Conservation (phyloP, 177 flowering plant species). For the Vitis hybrid region DNA sequence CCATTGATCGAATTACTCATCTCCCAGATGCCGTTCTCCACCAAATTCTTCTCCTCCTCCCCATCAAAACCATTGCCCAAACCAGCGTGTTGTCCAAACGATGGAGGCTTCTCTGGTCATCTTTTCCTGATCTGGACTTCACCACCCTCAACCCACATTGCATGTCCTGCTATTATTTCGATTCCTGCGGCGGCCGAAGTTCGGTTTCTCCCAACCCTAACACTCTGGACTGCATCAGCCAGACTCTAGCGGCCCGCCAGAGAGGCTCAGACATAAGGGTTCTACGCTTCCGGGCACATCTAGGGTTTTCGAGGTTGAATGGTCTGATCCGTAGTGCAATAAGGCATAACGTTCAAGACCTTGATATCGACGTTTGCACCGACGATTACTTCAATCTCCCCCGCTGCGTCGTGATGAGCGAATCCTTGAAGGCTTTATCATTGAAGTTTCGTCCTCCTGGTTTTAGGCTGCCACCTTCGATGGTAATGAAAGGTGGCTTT, state of each 20-base stretch:
- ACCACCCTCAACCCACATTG: conserved; percentile 21
- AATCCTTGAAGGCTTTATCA: conserved; percentile 26
- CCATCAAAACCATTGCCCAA: conserved; percentile 41
- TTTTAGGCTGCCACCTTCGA: conserved; percentile 38
- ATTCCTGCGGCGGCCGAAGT: background rate
- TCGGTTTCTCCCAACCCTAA: background rate
- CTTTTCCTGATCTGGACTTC: conserved; percentile 63
- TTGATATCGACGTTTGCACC: conserved; percentile 49
- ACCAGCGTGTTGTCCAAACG: conserved; percentile 40
- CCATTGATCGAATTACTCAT: conserved; percentile 41
- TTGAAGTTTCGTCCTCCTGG: conserved; percentile 44
- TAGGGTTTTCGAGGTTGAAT: conserved; percentile 38
- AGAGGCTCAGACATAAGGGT: conserved; percentile 27
- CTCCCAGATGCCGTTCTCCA: conserved; percentile 52
- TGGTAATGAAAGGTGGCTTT: conserved; percentile 32
- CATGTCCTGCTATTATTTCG: background rate
- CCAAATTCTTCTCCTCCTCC: conserved; percentile 40
- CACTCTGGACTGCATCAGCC: conserved; percentile 26
- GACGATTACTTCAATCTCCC: conserved; percentile 50
- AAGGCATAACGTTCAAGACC: conserved; percentile 42
- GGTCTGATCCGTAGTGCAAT: conserved; percentile 42
- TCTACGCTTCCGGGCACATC: conserved; percentile 34
- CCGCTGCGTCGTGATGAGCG: conserved; percentile 28
- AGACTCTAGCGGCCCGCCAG: conserved; percentile 29
- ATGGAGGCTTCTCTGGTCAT: conserved; percentile 45